Evolutionary conservation across 148 eudicot genomes (phyloP).

Genomic region (Camellia japonica): DNA sequence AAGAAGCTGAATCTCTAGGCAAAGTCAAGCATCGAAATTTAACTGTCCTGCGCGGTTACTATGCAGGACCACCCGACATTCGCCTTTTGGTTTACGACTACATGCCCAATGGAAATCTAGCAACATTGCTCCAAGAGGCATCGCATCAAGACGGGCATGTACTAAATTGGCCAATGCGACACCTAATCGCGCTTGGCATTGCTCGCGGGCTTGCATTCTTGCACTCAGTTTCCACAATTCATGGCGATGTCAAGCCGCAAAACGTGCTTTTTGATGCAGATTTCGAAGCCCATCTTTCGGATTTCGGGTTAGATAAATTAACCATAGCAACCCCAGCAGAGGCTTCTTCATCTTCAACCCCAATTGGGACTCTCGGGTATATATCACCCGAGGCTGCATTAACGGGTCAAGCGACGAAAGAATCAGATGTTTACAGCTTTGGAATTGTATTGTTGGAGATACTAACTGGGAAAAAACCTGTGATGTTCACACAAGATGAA

Average conservation of each 20-base stretch:
- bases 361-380: conserved; percentile 66
- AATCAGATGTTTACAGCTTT: conserved; percentile 71
- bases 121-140: conserved; percentile 79
- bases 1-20: conserved; percentile 71
- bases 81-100: conserved; percentile 71
- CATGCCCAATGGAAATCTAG: conserved; percentile 87
- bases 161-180: conserved; percentile 88
- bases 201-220: conserved; percentile 79
- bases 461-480: conserved; percentile 65
- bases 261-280: conserved; percentile 78
- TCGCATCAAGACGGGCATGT: conserved; percentile 91
- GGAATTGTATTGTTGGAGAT: conserved; percentile 77
- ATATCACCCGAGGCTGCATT: conserved; percentile 57
- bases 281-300: conserved; percentile 84
- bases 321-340: conserved; percentile 32
- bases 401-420: conserved; percentile 45
- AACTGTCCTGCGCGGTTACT: conserved; percentile 77
- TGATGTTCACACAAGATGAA: conserved; percentile 77
- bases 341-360: conserved; percentile 50
- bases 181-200: conserved; percentile 72
- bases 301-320: conserved; percentile 65
- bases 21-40: conserved; percentile 69
- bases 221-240: conserved; percentile 50
- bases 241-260: conserved; percentile 76
- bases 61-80: conserved; percentile 51